Percentiles rank a stretch among this genome's conserved stretches.
phyloP scores from a whole-genome alignment of 179 eudicot species.

The Beta corolliflora region DNA sequence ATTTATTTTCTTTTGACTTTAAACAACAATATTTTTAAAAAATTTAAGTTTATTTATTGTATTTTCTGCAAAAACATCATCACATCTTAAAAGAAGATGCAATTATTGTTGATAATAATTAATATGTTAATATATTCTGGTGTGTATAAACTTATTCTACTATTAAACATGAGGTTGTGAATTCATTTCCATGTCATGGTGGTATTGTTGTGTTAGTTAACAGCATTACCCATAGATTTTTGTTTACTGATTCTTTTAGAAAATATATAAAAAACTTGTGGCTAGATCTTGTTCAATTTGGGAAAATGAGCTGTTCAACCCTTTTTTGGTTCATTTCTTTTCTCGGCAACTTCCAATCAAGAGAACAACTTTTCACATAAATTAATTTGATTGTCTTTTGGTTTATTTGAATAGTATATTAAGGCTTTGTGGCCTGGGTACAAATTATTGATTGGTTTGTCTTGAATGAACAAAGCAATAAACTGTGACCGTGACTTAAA shows the following conservation, averaged over 20 bases:
- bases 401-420: conserved; percentile 1
- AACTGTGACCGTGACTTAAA: conserved; percentile 25
- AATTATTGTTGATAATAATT: no score
- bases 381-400: conserved; percentile 24
- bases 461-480: conserved; percentile 35
- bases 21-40: no score
- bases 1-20: no score
- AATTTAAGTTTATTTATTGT: no score
- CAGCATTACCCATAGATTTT: not conserved
- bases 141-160: no score
- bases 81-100: no score
- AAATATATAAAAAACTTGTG: not conserved
- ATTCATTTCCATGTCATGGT: no score
- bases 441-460: conserved; percentile 38
- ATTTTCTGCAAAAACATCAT: no score
- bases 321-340: conserved; percentile 22
- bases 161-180: no score
- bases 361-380: conserved; percentile 14
- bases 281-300: conserved; percentile 19
- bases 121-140: no score
- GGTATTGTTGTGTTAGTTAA: no score
- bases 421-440: conserved; percentile 20
- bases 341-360: conserved; percentile 14
- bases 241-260: not conserved
- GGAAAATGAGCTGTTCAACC: conserved; percentile 45